Conservation (phyloP, 106 monocot genomes). For the Platanthera guangdongensis region DNA sequence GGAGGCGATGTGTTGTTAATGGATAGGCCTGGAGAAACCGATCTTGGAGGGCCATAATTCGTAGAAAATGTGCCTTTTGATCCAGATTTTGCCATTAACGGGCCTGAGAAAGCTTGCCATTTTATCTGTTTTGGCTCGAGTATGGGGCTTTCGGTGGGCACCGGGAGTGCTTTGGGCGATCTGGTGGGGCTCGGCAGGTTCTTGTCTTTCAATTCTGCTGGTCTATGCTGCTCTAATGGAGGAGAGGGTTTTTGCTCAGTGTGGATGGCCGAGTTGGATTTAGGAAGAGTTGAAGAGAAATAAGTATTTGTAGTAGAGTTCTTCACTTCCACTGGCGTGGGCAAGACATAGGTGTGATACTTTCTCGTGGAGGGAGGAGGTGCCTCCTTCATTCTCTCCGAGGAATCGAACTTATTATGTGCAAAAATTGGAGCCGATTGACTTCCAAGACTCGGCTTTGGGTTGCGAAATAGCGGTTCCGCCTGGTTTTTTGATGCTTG, state of each 20-base stretch:
- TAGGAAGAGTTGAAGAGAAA: constrained; percentile 9
- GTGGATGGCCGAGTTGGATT: constrained; percentile 12
- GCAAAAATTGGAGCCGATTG: constrained; percentile 73
- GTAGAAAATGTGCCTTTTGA: constrained; percentile 30
- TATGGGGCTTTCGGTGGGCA: not conserved
- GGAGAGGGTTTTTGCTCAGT: constrained; percentile 40
- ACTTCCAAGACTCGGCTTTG: constrained; percentile 24
- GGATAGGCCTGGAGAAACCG: constrained; percentile 30
- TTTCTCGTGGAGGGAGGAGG: constrained; percentile 52
- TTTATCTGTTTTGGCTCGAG: constrained; percentile 51
- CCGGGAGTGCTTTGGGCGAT: constrained; percentile 10
- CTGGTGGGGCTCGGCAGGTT: constrained; percentile 16
- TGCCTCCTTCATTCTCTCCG: constrained; percentile 34
- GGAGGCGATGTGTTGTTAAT: constrained; percentile 34
- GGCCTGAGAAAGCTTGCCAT: constrained; percentile 59
- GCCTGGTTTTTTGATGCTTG: constrained; percentile 20
- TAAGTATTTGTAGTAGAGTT: constrained; percentile 12
- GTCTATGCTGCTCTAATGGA: constrained; percentile 35
- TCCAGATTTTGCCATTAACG: constrained; percentile 33
- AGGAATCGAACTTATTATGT: constrained; percentile 38
- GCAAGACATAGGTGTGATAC: constrained; percentile 63
- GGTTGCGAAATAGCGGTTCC: constrained; percentile 17
- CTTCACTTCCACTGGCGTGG: constrained; percentile 63
- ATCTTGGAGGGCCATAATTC: constrained; percentile 10
- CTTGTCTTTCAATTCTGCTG: constrained; percentile 20